Base-by-base conservation (phyloP, 495 filamentous ascomycete genomes). In the Annulohypoxylon moriforme region DNA sequence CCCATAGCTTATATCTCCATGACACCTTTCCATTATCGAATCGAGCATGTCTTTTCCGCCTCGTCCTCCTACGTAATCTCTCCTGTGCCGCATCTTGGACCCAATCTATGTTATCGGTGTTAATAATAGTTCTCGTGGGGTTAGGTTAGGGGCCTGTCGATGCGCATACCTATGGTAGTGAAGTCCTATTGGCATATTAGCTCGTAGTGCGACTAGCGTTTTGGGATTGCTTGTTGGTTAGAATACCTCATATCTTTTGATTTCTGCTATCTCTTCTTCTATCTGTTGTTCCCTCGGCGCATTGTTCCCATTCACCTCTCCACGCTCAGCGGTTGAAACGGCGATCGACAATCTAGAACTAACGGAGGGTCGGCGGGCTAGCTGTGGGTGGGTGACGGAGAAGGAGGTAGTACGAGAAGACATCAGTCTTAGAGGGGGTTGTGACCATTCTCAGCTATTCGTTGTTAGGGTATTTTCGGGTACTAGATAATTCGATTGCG, bases 71-170 rank as follows among this genome's bases (percentile, higher is more conserved):
- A 52, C 94, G 88, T 59, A 92, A 81, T 79, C 97, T 93, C 79
- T 97, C 96, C 50, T 94, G 90, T 13, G 94, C 91, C 1, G 95
- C 95, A 89, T 99, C 96, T 78, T 99, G 94, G 1, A 99, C 94
- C 96, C 96, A 99, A 79, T 99, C 94, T 87, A 55, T 59, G 18
- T 50, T 52, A 47, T 75, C 31, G 63, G 59, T 52, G 57, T 60
- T 46, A 65, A 53, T 31, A 66, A 14, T 33, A 24, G 6, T 22
- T 11, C 22, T 4, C 4, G 33, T 10, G 6, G 49, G 9, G 56
- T 29, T 16, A 62, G 46, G 38, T 24, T 33, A 14, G 16, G 52
- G 34, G 1, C 16, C 62, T 20, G 34, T 68, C 29, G 64, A 44
- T 24, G 66, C 57, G 65, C 71, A 64, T 81, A 91, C 89, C 89